Evolutionary conservation across 2,329 filamentous ascomycete species (phyloP), one percentile per base, ranked within the genome.

Genomic region (Colletotrichum tofieldiae): DNA sequence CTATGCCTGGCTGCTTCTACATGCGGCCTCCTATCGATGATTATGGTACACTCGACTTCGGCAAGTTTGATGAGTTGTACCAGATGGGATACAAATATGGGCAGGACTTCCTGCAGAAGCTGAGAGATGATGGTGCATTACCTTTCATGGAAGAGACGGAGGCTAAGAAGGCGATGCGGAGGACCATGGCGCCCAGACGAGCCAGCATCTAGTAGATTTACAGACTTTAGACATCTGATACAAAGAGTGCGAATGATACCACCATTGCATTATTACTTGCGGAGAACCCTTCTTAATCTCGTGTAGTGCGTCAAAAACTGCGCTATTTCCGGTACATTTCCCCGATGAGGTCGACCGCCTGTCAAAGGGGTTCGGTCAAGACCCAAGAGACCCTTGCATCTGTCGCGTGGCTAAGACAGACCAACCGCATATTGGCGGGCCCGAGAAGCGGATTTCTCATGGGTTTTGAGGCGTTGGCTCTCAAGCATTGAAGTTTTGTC

Each of bases 21-120:
- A 97, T 99, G 94, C 90, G 96, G 1, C 97, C 97, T 5, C 96
- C 96, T 0, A 93, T 99, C 74, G 96, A 98, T 79, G 88, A 90
- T 1, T 99, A 98, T 77, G 96, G 95, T 5, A 99, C 96, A 1
- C 85, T 99, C 39, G 96, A 99, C 71, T 99, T 99, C 85, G 94
- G 92, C 73, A 98, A 97, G 82, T 99, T 99, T 81, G 96, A 98
- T 78, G 97, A 99, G 86, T 96, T 99, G 65, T 98, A 97, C 78
- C 88, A 93, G 76, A 88, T 98, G 14, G 97, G 96, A 1, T 97
- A 98, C 82, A 88, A 89, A 66, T 99, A 92, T 79, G 96, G 95
- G 5, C 92, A 93, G 80, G 90, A 94, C 65, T 98, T 93, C 80
- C 82, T 99, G 75, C 90, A 90, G 65, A 88, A 91, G 76, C 84